Evolutionary conservation across 2,329 filamentous ascomycete genomes (phyloP).

Genomic region (Ophiostoma quercus): DNA sequence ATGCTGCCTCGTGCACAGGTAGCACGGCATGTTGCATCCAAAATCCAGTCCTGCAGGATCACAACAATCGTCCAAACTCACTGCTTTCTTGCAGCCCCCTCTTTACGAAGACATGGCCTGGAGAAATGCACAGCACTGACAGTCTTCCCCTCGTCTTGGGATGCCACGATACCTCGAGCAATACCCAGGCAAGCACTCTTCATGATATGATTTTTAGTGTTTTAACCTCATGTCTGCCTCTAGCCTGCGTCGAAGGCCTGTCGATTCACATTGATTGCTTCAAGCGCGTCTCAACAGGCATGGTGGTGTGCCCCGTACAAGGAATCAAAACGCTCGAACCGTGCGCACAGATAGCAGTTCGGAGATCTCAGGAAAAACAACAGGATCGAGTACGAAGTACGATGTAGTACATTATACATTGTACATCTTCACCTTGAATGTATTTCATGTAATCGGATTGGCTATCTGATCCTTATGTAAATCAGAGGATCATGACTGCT

Average conservation of each 20-base stretch:
- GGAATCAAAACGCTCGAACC: background rate
- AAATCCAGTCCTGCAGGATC: background rate
- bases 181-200: too few relatives aligned
- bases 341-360: background rate
- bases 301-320: background rate
- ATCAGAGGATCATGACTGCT: background rate
- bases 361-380: background rate
- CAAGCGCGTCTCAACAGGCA: background rate
- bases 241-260: background rate
- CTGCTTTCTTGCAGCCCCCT: background rate
- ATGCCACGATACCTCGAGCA: too few relatives aligned
- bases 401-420: too few relatives aligned
- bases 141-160: too few relatives aligned
- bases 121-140: too few relatives aligned
- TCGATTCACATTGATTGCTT: background rate
- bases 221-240: background rate
- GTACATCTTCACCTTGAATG: background rate
- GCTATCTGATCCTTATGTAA: background rate
- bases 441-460: background rate
- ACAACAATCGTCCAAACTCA: slow-evolving; percentile 3
- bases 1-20: background rate
- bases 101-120: too few relatives aligned
- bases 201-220: background rate
- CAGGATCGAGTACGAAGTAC: too few relatives aligned
- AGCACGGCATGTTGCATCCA: background rate